A percentile compares a stretch with the other conserved stretches of the same genome.
These are phyloP conservation scores for Crucihimalaya himalaica DNA, from an alignment of 345 rosid species.

Conservation along the genomic window DNA sequence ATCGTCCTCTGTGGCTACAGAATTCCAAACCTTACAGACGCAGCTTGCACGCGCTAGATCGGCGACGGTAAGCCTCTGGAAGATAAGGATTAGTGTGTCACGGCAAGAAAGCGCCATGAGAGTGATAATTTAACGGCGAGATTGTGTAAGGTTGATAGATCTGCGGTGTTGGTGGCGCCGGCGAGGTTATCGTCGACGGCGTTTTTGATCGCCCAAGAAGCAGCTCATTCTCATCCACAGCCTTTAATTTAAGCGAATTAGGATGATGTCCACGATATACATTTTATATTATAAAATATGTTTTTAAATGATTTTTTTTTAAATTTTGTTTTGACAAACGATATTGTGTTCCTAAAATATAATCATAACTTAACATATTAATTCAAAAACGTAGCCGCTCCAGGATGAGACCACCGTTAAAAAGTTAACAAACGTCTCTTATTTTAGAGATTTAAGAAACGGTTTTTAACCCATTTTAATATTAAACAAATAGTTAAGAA, in stretches of 20 bases:
- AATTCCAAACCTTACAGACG: constrained; percentile 71
- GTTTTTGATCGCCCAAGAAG: constrained; percentile 31
- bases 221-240: neutral
- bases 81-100: constrained; percentile 69
- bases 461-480: too few species aligned
- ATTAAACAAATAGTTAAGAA: too few species aligned
- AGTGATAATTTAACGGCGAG: constrained; percentile 58
- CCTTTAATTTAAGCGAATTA: neutral
- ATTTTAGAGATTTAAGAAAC: too few species aligned
- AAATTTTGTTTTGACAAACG: too few species aligned
- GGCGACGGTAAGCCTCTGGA: constrained; percentile 53
- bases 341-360: too few species aligned
- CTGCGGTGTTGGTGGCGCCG: neutral
- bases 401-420: too few species aligned
- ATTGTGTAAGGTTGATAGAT: constrained; percentile 30
- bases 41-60: constrained; percentile 85
- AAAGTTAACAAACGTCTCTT: too few species aligned
- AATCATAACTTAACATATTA: too few species aligned
- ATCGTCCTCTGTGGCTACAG: constrained; percentile 54
- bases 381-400: too few species aligned
- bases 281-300: too few species aligned
- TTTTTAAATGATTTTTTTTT: too few species aligned
- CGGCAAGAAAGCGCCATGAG: constrained; percentile 56
- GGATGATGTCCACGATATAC: neutral
- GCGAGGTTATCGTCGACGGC: constrained; percentile 39